Evolutionary conservation across 805 yeast genomes (phyloP).

Genomic region (Aciculoconidium aculeatum): DNA sequence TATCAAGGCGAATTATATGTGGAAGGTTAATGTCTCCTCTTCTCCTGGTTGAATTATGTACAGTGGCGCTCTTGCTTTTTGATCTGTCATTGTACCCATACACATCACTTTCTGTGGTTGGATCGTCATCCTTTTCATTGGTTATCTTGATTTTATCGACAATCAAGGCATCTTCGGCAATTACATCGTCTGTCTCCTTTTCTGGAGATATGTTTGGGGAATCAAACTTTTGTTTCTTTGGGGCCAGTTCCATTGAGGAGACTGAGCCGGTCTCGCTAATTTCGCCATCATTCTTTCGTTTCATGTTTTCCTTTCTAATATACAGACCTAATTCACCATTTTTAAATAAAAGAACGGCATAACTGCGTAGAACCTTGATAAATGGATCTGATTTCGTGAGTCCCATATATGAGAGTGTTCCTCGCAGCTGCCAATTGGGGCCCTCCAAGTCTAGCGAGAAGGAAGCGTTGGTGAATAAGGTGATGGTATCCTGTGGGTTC

Average conservation of each 20-base stretch:
- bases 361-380: slow-evolving; percentile 30
- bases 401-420: slow-evolving; percentile 34
- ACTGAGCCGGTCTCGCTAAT: no score
- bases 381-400: slow-evolving; percentile 36
- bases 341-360: slow-evolving; percentile 25
- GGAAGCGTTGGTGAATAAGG: slow-evolving; percentile 30
- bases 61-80: not conserved
- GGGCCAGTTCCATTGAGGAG: no score
- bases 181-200: slow-evolving; percentile 13
- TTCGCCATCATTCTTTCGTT: slow-evolving; percentile 10
- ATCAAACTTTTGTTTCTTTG: slow-evolving; percentile 4
- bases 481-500: slow-evolving; percentile 27
- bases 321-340: slow-evolving; percentile 31
- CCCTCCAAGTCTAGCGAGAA: slow-evolving; percentile 33
- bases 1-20: slow-evolving; percentile 6
- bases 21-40: slow-evolving; percentile 3
- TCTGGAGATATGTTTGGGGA: slow-evolving; percentile 4
- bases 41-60: not conserved
- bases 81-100: not conserved
- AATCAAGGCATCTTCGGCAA: slow-evolving; percentile 25
- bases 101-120: slow-evolving; percentile 3
- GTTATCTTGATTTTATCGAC: slow-evolving; percentile 19
- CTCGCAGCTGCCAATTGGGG: slow-evolving; percentile 34
- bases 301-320: slow-evolving; percentile 15
- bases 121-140: slow-evolving; percentile 5